Evolutionary conservation across 2,329 filamentous ascomycete genomes (phyloP), one percentile per base, ranked within the genome.

Genomic region (Calonectria pauciramosa): DNA sequence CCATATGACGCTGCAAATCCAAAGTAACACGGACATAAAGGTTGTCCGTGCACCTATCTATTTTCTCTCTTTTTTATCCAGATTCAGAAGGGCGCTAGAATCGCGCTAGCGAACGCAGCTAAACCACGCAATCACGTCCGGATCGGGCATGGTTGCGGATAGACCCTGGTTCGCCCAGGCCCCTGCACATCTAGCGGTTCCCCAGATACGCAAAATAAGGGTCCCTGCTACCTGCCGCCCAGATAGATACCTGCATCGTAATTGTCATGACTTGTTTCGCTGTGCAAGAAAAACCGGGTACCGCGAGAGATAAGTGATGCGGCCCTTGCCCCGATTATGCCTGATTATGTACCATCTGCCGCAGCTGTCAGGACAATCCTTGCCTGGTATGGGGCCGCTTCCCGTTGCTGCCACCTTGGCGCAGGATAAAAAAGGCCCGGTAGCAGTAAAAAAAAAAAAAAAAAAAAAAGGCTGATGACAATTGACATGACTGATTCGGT

Each of bases 31-130:
- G 49, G 47, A 26, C 63, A 23, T 30, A 23, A 32, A 4, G 20
- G 10, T 30, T 28, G 20, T 59, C 66, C 38, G 66, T 59, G 49
- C 49, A 68, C 51, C n/a, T 69, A 69, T 69, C 67, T 66, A 28
- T 44, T 71, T 71, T 71, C 69, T 71, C 69, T 56, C 20, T 71
- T 71, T 71, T 41, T 71, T 71, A 63, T 71, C 69, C 69, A 66
- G 32, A 66, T 71, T 66, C 32, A 56, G 69, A 60, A 69, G 52
- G 20, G 14, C 56, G 56, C 56, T 63, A 63, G 56, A 63, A 63
- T 63, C 56, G 56, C 56, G n/a, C 56, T 63, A 63, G 23, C 23
- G 34, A 23, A 28, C 16, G 67, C 28, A 60, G 18, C 34, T 34
- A 44, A 36, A 30, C 3, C 32, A 11, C 65, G 65, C 20, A 54